Evolutionary conservation across 768 basidiomycete species (phyloP).

Genomic region (Coprinopsis cinerea): DNA sequence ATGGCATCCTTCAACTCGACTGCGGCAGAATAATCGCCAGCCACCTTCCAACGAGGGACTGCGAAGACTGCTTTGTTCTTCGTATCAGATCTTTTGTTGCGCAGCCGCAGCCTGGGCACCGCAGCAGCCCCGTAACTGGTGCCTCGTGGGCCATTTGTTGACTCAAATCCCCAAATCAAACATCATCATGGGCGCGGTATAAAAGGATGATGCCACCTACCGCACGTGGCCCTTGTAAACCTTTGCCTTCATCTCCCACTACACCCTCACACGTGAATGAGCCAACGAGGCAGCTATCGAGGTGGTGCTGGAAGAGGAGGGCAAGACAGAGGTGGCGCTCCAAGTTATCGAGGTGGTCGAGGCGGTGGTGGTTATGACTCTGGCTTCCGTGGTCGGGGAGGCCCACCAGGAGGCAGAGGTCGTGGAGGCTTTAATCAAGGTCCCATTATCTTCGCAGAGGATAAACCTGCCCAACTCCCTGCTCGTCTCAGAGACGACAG

Average conservation of each 20-base stretch:
- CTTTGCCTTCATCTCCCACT: neutral
- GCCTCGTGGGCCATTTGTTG: too few relatives aligned
- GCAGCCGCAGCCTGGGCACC: too few relatives aligned
- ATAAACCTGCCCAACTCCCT: slow-evolving; percentile 27
- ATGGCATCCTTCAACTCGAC: too few relatives aligned
- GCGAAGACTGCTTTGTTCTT: too few relatives aligned
- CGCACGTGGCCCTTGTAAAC: neutral
- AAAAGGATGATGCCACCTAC: neutral
- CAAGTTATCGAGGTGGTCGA: slow-evolving; percentile 19
- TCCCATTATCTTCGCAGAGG: slow-evolving; percentile 32
- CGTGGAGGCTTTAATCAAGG: slow-evolving; percentile 8
- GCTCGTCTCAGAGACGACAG: slow-evolving; percentile 27
- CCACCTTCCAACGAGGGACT: too few relatives aligned
- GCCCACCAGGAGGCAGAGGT: slow-evolving; percentile 5
- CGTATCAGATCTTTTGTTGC: too few relatives aligned
- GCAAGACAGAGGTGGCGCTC: slow-evolving; percentile 6
- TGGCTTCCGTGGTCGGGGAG: slow-evolving; percentile 1
- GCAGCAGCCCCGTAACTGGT: too few relatives aligned
- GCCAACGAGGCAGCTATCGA: slow-evolving; percentile 3
- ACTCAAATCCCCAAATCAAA: too few relatives aligned
- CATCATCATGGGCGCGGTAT: too few relatives aligned
- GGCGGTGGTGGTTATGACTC: slow-evolving; percentile 12
- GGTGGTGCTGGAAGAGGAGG: neutral
- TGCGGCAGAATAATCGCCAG: too few relatives aligned
- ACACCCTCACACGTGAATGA: neutral